phyloP scores from a whole-genome alignment of 2,329 filamentous ascomycete genomes.

The Laburnicola sp. region DNA sequence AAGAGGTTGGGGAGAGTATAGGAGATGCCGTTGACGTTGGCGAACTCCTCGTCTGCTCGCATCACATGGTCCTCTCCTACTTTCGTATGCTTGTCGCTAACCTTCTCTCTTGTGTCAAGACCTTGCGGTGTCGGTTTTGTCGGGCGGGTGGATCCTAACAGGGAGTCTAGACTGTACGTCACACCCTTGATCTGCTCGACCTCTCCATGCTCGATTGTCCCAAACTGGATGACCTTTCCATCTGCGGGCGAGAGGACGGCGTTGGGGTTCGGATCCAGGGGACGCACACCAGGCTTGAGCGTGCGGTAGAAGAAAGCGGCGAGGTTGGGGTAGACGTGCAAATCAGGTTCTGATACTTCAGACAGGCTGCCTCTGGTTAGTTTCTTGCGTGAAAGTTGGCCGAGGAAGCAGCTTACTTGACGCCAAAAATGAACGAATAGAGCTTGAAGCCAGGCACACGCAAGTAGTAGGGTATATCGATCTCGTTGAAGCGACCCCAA shows the following conservation, averaged over 20 bases:
- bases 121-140: slow-evolving; percentile 54
- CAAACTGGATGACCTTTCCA: slow-evolving; percentile 88
- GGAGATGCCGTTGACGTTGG: slow-evolving; percentile 88
- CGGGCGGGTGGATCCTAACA: slow-evolving; percentile 64
- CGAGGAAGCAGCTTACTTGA: slow-evolving; percentile 58
- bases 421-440: slow-evolving; percentile 89
- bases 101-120: slow-evolving; percentile 23
- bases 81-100: slow-evolving; percentile 36
- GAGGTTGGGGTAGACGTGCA: slow-evolving; percentile 88
- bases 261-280: slow-evolving; percentile 77
- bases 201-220: slow-evolving; percentile 86
- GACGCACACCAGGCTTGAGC: slow-evolving; percentile 83
- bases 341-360: slow-evolving; percentile 84
- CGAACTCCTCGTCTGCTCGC: slow-evolving; percentile 86
- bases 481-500: slow-evolving; percentile 90
- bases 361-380: slow-evolving; percentile 60
- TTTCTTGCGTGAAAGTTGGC: neutral
- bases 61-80: slow-evolving; percentile 65
- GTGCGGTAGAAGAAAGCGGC: slow-evolving; percentile 97
- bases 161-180: slow-evolving; percentile 92
- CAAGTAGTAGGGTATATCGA: slow-evolving; percentile 83
- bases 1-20: slow-evolving; percentile 90
- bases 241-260: slow-evolving; percentile 87
- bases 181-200: slow-evolving; percentile 99
- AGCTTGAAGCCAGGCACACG: slow-evolving; percentile 88